Conservation (phyloP, 176 grass and related monocot species). For the Metroxylon sagu region DNA sequence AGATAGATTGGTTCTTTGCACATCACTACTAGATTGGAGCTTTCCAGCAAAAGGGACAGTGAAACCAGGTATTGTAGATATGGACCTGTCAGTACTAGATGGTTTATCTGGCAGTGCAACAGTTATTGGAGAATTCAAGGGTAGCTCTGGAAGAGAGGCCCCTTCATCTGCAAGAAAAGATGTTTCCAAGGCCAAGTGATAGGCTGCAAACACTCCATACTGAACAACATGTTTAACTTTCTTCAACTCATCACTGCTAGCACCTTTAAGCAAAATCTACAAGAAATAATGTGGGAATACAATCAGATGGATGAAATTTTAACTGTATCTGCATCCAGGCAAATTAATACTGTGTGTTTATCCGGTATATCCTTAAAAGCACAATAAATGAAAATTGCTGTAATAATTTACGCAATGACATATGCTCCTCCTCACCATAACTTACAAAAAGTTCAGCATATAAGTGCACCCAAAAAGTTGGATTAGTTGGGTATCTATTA, state of each 20-base stretch:
- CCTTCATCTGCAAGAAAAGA: slow-evolving; percentile 99
- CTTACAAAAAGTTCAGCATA: no score
- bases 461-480: no score
- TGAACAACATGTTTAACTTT: slow-evolving; percentile 95
- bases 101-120: slow-evolving; percentile 86
- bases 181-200: slow-evolving; percentile 95
- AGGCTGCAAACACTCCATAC: slow-evolving; percentile 98
- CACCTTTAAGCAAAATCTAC: slow-evolving; percentile 89
- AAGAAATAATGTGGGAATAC: slow-evolving; percentile 10
- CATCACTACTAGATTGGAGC: slow-evolving; percentile 26
- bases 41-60: slow-evolving; percentile 25
- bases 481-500: no score
- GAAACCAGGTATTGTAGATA: slow-evolving; percentile 60
- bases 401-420: no score
- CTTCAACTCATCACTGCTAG: slow-evolving; percentile 73
- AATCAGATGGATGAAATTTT: no score
- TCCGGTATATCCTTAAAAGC: no score
- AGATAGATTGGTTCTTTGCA: slow-evolving; percentile 24
- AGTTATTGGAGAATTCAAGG: slow-evolving; percentile 73
- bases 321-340: no score
- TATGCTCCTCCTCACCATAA: no score
- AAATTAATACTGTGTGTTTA: no score
- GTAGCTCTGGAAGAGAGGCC: slow-evolving; percentile 92
- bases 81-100: slow-evolving; percentile 71
- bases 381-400: no score